Base-by-base conservation (phyloP, 805 yeast species). In the Metschnikowia sp. region DNA sequence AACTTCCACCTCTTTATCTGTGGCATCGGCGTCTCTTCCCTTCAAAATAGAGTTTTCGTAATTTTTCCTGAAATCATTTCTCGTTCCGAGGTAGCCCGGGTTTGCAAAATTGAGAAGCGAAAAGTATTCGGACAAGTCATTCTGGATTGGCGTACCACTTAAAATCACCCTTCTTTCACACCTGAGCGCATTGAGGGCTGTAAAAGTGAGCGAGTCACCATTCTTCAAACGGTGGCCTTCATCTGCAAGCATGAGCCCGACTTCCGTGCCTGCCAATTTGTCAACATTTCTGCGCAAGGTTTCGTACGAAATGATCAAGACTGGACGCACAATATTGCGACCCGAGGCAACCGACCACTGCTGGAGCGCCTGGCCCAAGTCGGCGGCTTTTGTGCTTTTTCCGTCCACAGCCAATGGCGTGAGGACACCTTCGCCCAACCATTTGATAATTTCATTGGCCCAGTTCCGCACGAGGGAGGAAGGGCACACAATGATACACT, bases 111-210 rank as follows among this genome's bases (percentile, higher is more conserved):
- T 88, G 50, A 94, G 71, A 42, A 92, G 69, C 1, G 98, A 88
- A 61, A 90, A 94, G 68, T 92, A 92, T 66, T 92, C 99, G 0
- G 96, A 84, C 32, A 92, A 72, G 69, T 92, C 98, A 59, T 92
- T 92, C 65, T 92, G 99, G 53, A 92, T 91, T 0, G 99, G 99
- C 0, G 99, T 92, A 34, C 99, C 99, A 1, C 97, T 88, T 19
- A 92, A 69, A 54, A 92, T 92, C 8, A 92, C 97, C 48, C 99
- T 76, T 59, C 99, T 75, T 42, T 84, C 82, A 62, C 96, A 92
- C 43, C 85, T 81, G 46, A 94, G 75, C n/a, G 89, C 78, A 58
- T 88, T 83, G 36, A 92, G 74, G 0, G 97, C 88, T 0, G 88
- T 88, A 57, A 90, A 92, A 0, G 99, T 94, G 45, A 85, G 77